Evolutionary conservation across 2,329 filamentous ascomycete genomes (phyloP), one percentile per base, ranked within the genome.

Genomic region (Neofusicoccum sp.): DNA sequence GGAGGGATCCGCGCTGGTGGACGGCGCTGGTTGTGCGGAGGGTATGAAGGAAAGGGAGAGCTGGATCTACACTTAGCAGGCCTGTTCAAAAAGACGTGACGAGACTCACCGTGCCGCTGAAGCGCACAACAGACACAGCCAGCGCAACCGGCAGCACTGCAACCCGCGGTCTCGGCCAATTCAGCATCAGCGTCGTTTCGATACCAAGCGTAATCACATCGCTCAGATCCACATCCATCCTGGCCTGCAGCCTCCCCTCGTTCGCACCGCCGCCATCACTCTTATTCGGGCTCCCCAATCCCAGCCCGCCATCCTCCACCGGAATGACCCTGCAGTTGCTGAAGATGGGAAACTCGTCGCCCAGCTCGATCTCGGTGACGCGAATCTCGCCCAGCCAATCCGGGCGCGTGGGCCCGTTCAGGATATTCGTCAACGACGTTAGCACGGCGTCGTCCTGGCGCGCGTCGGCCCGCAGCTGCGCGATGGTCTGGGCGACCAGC

Each of bases 321-420:
- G 93, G 91, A 63, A 97, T 97, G 60, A 99, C 89, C 62, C 95
- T 87, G 71, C 95, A 98, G 75, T 99, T 99, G 79, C 93, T 97
- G 75, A 99, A 96, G 58, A 99, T 99, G 30, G 95, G 95, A 65
- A 98, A 99, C 69, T 99, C 95, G 69, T 99, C 95, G 31, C 95
- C 95, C 4, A 99, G 80, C 54, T 89, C 96, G 63, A 99, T 86
- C 76, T 99, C 93, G 2, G 93, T 96, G 58, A 99, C 90, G 28
- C 88, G 88, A 64, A 99, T 98, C 71, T 95, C 90, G 72, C 96
- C 93, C 33, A 99, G 82, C 74, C 96, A 99, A 65, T 93, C 90
- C 0, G 95, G 95, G 60, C 95, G 89, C 45, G 87, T 87, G 9
- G 85, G 83, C n/a, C 93, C 89, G 69, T 99, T 99, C 61, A 99